Evolutionary conservation across 2,329 filamentous ascomycete species (phyloP).

Genomic region (Beauveria scarabaeidicola): DNA sequence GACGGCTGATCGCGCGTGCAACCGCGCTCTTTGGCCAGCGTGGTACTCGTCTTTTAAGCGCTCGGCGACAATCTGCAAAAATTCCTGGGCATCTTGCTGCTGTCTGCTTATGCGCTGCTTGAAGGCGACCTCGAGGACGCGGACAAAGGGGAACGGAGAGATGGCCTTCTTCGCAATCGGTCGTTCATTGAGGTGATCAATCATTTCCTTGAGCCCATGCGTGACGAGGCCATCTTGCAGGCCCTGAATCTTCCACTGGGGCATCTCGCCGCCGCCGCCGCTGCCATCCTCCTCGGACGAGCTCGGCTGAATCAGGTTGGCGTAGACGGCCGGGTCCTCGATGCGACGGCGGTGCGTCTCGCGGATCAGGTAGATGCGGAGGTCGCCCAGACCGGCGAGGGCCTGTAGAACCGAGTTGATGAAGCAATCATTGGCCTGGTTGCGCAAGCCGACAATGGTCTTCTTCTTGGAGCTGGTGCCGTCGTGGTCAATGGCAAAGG

Average conservation of each 20-base stretch:
- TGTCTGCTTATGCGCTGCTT: slow-evolving; percentile 83
- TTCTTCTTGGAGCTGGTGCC: slow-evolving; percentile 62
- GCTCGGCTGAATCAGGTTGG: slow-evolving; percentile 44
- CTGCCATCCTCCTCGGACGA: slow-evolving; percentile 20
- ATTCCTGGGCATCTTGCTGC: slow-evolving; percentile 97
- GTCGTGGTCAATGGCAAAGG: slow-evolving; percentile 86
- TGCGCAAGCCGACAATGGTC: slow-evolving; percentile 78
- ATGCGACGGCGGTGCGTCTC: slow-evolving; percentile 79
- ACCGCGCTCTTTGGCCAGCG: slow-evolving; percentile 67
- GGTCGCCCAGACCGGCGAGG: slow-evolving; percentile 78
- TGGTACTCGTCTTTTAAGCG: slow-evolving; percentile 90
- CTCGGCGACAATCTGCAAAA: slow-evolving; percentile 88
- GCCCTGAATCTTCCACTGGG: slow-evolving; percentile 54
- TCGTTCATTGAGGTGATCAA: slow-evolving; percentile 86
- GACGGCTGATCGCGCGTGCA: slow-evolving; percentile 36
- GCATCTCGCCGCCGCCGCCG: slow-evolving; percentile 25
- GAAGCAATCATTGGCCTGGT: slow-evolving; percentile 91
- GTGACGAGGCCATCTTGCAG: slow-evolving; percentile 80
- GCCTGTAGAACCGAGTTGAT: slow-evolving; percentile 96
- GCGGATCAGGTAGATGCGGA: slow-evolving; percentile 84
- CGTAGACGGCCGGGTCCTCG: slow-evolving; percentile 70
- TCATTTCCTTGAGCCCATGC: slow-evolving; percentile 78
- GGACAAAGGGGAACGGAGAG: slow-evolving; percentile 75
- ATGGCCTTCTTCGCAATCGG: slow-evolving; percentile 93
- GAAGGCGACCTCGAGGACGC: slow-evolving; percentile 76